Evolutionary conservation across 176 grass and related monocot species (phyloP).

Genomic region (Bonia amplexicaulis): DNA sequence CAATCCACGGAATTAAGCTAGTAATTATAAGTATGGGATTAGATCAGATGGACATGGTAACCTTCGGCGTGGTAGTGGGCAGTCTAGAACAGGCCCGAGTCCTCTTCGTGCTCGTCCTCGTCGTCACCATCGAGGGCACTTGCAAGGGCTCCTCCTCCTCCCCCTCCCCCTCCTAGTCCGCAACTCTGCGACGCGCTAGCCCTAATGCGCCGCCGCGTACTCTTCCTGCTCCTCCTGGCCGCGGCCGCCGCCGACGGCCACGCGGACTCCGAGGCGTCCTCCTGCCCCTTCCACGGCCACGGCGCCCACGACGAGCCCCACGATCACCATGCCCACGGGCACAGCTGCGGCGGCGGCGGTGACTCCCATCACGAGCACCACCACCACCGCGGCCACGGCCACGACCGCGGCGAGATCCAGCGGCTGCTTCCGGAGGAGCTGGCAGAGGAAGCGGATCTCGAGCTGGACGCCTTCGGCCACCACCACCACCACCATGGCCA

Average conservation of each 20-base stretch:
- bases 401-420: conserved; percentile 45
- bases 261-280: conserved; percentile 13
- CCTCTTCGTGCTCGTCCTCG: conserved; percentile 54
- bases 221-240: conserved; percentile 34
- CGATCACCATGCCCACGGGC: conserved; percentile 40
- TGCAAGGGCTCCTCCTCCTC: conserved; percentile 60
- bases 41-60: conserved; percentile 60
- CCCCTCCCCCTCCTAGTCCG: not conserved
- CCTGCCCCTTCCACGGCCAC: conserved; percentile 44
- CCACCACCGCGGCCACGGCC: not conserved
- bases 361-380: conserved; percentile 28
- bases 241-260: conserved; percentile 25
- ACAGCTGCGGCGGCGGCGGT: conserved; percentile 11
- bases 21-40: too few species aligned
- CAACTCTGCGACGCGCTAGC: not conserved
- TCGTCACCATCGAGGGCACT: conserved; percentile 59
- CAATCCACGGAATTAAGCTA: too few species aligned
- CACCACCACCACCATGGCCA: conserved; percentile 28
- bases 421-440: conserved; percentile 84
- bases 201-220: conserved; percentile 18
- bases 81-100: too few species aligned
- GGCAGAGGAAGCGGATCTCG: conserved; percentile 96
- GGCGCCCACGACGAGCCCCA: conserved; percentile 29
- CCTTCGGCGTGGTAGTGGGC: conserved; percentile 60
- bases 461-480: conserved; percentile 41